These are phyloP conservation scores for Mentha longifolia DNA, from an alignment of 257 asterid species.

Conservation along the genomic window DNA sequence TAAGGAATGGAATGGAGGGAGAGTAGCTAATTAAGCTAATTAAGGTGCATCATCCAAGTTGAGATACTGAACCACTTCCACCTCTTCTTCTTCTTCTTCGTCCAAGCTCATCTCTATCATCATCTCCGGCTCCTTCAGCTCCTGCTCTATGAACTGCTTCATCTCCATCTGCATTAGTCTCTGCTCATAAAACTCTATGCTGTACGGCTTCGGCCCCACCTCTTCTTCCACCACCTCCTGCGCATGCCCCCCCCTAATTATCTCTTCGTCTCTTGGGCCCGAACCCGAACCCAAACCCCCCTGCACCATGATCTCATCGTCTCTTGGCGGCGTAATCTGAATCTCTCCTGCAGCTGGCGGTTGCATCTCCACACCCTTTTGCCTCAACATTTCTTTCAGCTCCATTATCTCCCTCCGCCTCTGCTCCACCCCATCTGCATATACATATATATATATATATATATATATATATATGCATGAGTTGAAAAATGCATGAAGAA, in stretches of 20 bases:
- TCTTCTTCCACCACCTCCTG: too few species aligned
- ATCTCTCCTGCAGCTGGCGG: too few species aligned
- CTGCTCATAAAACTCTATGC: slow-evolving; percentile 4
- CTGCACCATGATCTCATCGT: too few species aligned
- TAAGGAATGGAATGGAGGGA: too few species aligned
- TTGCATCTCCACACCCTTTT: neutral
- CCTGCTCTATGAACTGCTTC: neutral
- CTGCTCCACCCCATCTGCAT: neutral
- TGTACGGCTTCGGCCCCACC: slow-evolving; percentile 2
- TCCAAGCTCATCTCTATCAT: neutral
- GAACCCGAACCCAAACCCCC: too few species aligned
- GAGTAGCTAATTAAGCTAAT: too few species aligned
- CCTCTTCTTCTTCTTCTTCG: neutral
- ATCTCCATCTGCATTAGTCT: slow-evolving; percentile 1
- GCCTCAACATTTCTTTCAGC: neutral
- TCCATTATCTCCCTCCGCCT: neutral
- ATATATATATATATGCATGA: too few species aligned
- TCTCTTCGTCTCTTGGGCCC: too few species aligned
- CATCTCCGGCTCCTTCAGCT: neutral
- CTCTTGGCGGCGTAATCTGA: too few species aligned
- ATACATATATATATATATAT: neutral
- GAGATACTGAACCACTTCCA: neutral
- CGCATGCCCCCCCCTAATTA: too few species aligned
- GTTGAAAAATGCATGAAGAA: neutral
- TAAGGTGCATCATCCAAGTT: neutral